Conservation (phyloP, 805 yeast genomes). For the Kuraishia cidri region DNA sequence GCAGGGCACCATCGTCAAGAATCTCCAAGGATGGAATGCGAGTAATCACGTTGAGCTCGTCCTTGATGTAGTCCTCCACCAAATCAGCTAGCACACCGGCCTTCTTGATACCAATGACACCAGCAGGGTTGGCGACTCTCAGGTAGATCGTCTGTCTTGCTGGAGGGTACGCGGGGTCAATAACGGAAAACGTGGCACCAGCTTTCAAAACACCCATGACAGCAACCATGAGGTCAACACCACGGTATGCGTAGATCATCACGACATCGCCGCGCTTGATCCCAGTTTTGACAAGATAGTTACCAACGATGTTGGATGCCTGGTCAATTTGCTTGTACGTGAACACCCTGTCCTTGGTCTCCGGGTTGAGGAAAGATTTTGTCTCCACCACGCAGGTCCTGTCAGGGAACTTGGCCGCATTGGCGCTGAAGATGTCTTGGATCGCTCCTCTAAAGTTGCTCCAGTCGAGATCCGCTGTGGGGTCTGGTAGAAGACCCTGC, state of each 20-base stretch:
- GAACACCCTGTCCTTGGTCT: constrained; percentile 57
- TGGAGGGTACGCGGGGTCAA: constrained; percentile 98
- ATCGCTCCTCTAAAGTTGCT: constrained; percentile 87
- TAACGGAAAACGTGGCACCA: constrained; percentile 97
- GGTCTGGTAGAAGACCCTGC: constrained; percentile 64
- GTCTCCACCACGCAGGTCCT: constrained; percentile 92
- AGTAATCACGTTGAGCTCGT: constrained; percentile 66
- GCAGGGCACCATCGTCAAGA: constrained; percentile 62
- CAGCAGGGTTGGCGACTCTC: constrained; percentile 89
- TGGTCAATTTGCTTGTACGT: constrained; percentile 83
- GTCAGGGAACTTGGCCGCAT: constrained; percentile 79
- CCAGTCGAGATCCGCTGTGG: constrained; percentile 85
- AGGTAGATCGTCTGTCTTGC: constrained; percentile 92
- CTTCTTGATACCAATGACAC: constrained; percentile 79
- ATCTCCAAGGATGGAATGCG: constrained; percentile 72
- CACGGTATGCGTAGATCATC: constrained; percentile 96
- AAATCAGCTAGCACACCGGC: constrained; percentile 77
- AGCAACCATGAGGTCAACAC: constrained; percentile 93
- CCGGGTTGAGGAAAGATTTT: constrained; percentile 50
- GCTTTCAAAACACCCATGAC: constrained; percentile 98
- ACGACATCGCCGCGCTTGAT: constrained; percentile 89
- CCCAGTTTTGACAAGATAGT: constrained; percentile 74
- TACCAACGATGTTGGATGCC: constrained; percentile 90
- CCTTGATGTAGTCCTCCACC: constrained; percentile 69
- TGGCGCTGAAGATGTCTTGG: constrained; percentile 87